Conservation (phyloP, 2,329 filamentous ascomycete genomes). For the Phoma herbarum region DNA sequence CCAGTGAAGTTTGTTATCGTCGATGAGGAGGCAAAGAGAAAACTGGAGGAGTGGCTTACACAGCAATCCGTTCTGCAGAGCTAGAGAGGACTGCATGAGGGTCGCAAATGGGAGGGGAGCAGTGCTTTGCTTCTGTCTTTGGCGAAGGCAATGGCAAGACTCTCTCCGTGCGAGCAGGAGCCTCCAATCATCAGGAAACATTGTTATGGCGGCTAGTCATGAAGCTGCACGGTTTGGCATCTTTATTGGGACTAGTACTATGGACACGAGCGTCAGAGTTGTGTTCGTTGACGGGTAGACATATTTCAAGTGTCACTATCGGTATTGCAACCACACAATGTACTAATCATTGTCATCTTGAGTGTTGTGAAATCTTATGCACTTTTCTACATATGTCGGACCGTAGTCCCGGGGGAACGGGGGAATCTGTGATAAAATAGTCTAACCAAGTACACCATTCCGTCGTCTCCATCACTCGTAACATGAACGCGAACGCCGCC, state of each 20-base stretch:
- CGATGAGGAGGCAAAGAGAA: conserved; percentile 35
- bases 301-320: no score
- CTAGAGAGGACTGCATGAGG: not conserved
- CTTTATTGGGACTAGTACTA: no score
- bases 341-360: not conserved
- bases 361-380: conserved; percentile 6
- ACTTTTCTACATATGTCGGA: conserved; percentile 20
- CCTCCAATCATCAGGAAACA: no score
- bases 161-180: no score
- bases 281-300: no score
- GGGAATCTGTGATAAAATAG: conserved; percentile 36
- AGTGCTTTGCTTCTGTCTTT: not conserved
- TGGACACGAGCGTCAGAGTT: no score
- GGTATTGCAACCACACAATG: not conserved
- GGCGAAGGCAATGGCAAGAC: not conserved
- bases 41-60: conserved; percentile 31
- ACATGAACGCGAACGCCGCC: conserved; percentile 16
- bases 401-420: conserved; percentile 12
- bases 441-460: conserved; percentile 23
- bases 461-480: conserved; percentile 9
- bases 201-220: not conserved
- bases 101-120: not conserved
- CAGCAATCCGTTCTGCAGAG: conserved; percentile 26
- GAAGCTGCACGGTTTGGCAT: not conserved
- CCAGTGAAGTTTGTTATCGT: conserved; percentile 41